Conservation (phyloP, 441 rosid genomes). For the Francoa sonchifolia region DNA sequence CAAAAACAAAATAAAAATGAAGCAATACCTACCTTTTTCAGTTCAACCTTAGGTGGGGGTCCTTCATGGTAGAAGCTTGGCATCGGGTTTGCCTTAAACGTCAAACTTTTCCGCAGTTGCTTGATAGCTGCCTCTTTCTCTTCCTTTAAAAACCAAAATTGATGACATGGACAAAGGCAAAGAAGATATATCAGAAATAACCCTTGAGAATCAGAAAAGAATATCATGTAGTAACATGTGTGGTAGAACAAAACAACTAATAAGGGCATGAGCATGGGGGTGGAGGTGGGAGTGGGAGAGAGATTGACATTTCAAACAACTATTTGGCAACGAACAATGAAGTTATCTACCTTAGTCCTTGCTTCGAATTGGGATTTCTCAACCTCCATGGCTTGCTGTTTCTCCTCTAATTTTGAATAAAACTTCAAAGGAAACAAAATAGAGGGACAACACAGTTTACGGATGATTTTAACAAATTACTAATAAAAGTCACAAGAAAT, state of each 20-base stretch:
- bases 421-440: constrained; percentile 34
- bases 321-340: too few relatives aligned
- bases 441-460: too few relatives aligned
- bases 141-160: constrained; percentile 35
- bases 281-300: neutral
- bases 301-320: too few relatives aligned
- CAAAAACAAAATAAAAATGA: constrained; percentile 1
- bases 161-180: neutral
- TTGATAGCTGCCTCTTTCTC: constrained; percentile 73
- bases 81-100: constrained; percentile 85
- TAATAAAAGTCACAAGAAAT: neutral
- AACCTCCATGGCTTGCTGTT: constrained; percentile 77
- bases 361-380: constrained; percentile 76
- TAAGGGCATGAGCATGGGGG: too few relatives aligned
- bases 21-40: constrained; percentile 72
- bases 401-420: constrained; percentile 76
- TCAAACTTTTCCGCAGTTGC: constrained; percentile 76
- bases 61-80: constrained; percentile 91
- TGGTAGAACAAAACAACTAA: neutral
- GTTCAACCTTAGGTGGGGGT: constrained; percentile 79
- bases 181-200: constrained; percentile 12
- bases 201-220: too few relatives aligned
- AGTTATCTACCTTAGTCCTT: constrained; percentile 58
- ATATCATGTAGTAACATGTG: neutral
- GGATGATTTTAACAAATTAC: neutral